phyloP scores from a whole-genome alignment of 2,329 filamentous ascomycete genomes.

The Aspergillus novofumigatus region DNA sequence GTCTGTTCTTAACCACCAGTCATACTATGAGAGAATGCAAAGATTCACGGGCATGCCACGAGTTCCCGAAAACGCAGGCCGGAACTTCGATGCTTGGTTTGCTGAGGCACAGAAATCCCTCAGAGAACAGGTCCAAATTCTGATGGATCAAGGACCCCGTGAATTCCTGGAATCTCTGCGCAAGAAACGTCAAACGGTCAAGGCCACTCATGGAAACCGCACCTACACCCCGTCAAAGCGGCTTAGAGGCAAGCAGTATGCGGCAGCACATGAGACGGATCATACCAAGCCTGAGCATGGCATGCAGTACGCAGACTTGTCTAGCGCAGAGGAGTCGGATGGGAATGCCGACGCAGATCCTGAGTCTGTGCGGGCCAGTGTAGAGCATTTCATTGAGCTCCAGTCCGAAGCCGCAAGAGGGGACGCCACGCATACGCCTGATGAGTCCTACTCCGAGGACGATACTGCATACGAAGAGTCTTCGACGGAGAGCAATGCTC shows the following conservation, averaged over 20 bases:
- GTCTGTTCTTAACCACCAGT: conserved; percentile 42
- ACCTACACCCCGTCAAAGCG: conserved; percentile 34
- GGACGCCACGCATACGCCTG: neutral
- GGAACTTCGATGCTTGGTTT: conserved; percentile 55
- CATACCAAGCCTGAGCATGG: neutral
- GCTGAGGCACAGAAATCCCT: conserved; percentile 41
- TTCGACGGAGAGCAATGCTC: neutral
- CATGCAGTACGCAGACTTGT: conserved; percentile 12
- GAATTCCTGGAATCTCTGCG: conserved; percentile 30
- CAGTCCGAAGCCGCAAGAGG: neutral
- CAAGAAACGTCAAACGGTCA: conserved; percentile 24
- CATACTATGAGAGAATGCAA: conserved; percentile 50
- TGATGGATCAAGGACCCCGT: conserved; percentile 27
- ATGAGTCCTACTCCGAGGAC: neutral
- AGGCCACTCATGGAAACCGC: conserved; percentile 37
- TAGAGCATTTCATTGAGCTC: conserved; percentile 9
- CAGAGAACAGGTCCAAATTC: conserved; percentile 36
- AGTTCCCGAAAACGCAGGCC: conserved; percentile 37
- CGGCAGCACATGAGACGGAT: conserved; percentile 11
- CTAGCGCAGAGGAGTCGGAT: conserved; percentile 13
- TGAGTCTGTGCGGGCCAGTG: conserved; percentile 13
- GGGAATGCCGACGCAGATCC: conserved; percentile 7
- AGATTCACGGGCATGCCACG: conserved; percentile 47
- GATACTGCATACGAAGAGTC: conserved; percentile 10
- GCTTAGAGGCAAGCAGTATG: conserved; percentile 26